These are phyloP conservation scores for Neurospora sp. DNA, from an alignment of 495 filamentous ascomycete species.

Conservation along the genomic window DNA sequence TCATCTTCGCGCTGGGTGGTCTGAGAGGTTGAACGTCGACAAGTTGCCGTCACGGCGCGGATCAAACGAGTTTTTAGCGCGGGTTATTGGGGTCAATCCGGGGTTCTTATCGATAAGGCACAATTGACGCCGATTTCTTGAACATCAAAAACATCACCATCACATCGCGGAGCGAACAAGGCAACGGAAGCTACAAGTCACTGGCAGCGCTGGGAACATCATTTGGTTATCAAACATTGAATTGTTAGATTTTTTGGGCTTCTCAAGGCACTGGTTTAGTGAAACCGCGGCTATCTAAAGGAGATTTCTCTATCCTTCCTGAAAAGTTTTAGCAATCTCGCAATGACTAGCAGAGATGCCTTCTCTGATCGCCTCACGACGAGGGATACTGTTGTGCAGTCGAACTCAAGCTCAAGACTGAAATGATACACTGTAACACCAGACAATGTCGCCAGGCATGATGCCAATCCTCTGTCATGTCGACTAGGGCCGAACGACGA, in stretches of 20 bases:
- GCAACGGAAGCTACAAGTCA: background rate
- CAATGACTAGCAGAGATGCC: background rate
- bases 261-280: background rate
- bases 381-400: background rate
- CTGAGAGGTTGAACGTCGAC: background rate
- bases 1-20: constrained; percentile 18
- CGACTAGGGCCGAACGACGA: background rate
- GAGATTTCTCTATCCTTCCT: background rate
- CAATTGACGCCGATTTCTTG: background rate
- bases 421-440: background rate
- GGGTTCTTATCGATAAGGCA: constrained; percentile 28
- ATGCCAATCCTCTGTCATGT: background rate
- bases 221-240: background rate
- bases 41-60: background rate
- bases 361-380: background rate
- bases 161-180: background rate
- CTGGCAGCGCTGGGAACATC: background rate
- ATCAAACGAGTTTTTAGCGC: constrained; percentile 20
- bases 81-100: constrained; percentile 8
- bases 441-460: background rate
- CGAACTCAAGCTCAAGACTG: background rate
- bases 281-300: background rate
- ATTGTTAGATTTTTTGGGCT: background rate
- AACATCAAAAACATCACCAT: background rate
- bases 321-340: background rate